Conservation (phyloP, 1,284 basidiomycete species). For the Malassezia brasiliensis region DNA sequence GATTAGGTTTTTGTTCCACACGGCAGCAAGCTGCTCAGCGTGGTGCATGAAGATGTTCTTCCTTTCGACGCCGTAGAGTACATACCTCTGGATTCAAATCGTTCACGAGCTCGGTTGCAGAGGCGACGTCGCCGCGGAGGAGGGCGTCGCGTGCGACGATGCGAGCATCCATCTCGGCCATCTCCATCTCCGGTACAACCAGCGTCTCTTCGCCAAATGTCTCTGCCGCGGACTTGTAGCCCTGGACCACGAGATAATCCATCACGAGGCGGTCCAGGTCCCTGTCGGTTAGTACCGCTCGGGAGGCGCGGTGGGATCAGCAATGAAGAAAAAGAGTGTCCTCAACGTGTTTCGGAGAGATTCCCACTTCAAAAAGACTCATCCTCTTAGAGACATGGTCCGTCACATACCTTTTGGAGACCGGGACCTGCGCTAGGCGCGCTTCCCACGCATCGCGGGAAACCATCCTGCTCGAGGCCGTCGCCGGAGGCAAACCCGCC, state of each 20-base stretch:
- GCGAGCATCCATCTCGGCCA: slow-evolving; percentile 80
- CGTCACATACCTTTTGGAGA: slow-evolving; percentile 49
- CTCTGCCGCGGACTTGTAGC: slow-evolving; percentile 89
- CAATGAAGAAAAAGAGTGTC: slow-evolving; percentile 47
- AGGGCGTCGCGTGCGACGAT: slow-evolving; percentile 89
- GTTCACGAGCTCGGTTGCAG: slow-evolving; percentile 84
- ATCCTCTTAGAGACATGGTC: slow-evolving; percentile 44
- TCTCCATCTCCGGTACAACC: slow-evolving; percentile 63
- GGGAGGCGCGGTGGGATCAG: slow-evolving; percentile 47
- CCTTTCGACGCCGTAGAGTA: slow-evolving; percentile 10
- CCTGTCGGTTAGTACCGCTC: slow-evolving; percentile 50
- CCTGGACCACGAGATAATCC: slow-evolving; percentile 95
- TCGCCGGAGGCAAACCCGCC: neutral
- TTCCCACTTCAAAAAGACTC: slow-evolving; percentile 56
- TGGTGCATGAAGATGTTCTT: slow-evolving; percentile 83
- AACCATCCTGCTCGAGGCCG: neutral
- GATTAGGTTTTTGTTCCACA: slow-evolving; percentile 21
- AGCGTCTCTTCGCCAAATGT: slow-evolving; percentile 82
- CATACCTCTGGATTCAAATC: slow-evolving; percentile 93
- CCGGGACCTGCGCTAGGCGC: slow-evolving; percentile 50
- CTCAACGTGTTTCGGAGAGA: slow-evolving; percentile 56
- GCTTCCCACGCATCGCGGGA: slow-evolving; percentile 50
- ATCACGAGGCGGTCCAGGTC: slow-evolving; percentile 92
- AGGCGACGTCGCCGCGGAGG: slow-evolving; percentile 85
- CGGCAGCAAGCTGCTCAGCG: slow-evolving; percentile 59